phyloP scores from a whole-genome alignment of 176 grass and related monocot species.

The Phragmites australis region DNA sequence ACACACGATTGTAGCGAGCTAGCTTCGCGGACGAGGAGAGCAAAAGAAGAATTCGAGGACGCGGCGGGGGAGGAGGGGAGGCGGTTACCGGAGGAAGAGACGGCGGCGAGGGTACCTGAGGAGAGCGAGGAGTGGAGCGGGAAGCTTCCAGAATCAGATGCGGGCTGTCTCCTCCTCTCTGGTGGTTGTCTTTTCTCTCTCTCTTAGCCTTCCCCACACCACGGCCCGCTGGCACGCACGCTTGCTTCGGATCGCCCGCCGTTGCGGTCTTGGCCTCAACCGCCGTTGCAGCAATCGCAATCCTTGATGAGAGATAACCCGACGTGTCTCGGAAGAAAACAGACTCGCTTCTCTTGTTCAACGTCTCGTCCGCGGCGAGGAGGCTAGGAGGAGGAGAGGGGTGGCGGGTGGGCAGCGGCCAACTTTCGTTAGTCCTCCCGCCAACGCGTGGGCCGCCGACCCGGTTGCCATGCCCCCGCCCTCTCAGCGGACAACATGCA shows the following conservation, averaged over 20 bases:
- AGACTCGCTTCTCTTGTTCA: too few species aligned
- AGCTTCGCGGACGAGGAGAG: neutral
- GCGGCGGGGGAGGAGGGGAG: neutral
- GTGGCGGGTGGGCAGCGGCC: too few species aligned
- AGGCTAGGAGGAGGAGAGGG: too few species aligned
- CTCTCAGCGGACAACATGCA: too few species aligned
- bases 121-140: neutral
- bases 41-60: neutral
- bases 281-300: neutral
- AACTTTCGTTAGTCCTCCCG: too few species aligned
- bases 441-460: too few species aligned
- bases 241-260: neutral
- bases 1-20: neutral
- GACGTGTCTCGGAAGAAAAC: neutral
- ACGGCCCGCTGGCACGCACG: too few species aligned
- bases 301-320: neutral
- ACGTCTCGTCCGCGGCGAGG: too few species aligned
- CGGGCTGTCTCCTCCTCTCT: neutral
- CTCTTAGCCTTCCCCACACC: too few species aligned
- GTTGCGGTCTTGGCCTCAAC: neutral
- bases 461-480: too few species aligned
- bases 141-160: slow-evolving; percentile 8
- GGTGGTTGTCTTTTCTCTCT: neutral
- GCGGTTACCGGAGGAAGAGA: neutral
- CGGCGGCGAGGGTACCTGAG: neutral